These are phyloP conservation scores for Penicillium alfredii DNA, from an alignment of 495 filamentous ascomycete genomes.

Conservation along the genomic window DNA sequence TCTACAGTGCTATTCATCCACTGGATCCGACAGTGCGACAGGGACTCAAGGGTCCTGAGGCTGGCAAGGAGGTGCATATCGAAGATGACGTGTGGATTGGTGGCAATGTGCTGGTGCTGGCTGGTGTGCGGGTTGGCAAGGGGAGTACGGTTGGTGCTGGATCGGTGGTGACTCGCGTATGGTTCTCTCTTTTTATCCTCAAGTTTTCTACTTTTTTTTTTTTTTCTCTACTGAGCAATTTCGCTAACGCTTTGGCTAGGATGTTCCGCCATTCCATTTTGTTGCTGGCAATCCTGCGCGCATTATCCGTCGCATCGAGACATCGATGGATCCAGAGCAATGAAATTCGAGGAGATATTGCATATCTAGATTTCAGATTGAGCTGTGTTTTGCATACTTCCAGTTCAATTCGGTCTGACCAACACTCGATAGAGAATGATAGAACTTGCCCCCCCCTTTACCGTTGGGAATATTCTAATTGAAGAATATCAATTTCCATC, in stretches of 20 bases:
- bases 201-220: too few relatives aligned
- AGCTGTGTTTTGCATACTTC: too few relatives aligned
- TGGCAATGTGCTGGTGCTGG: slow-evolving; percentile 37
- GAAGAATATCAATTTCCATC: too few relatives aligned
- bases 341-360: background rate
- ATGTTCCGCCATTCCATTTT: slow-evolving; percentile 52
- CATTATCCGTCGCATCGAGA: slow-evolving; percentile 47
- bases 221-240: background rate
- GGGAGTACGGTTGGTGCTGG: slow-evolving; percentile 72
- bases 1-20: slow-evolving; percentile 67
- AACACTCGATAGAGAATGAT: too few relatives aligned
- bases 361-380: too few relatives aligned
- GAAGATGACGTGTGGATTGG: slow-evolving; percentile 85
- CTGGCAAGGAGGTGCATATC: slow-evolving; percentile 66
- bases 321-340: slow-evolving; percentile 17
- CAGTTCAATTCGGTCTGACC: too few relatives aligned
- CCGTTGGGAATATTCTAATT: too few relatives aligned
- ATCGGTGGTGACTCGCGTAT: slow-evolving; percentile 75
- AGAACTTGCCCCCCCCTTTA: too few relatives aligned
- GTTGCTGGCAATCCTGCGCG: slow-evolving; percentile 60
- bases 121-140: slow-evolving; percentile 16
- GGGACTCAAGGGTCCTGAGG: slow-evolving; percentile 65
- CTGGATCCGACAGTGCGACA: slow-evolving; percentile 62
- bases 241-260: slow-evolving; percentile 16
- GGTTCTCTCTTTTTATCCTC: slow-evolving; percentile 18